Evolutionary conservation across 129 eudicot species (phyloP).

Genomic region (Pulicaria dysenterica): DNA sequence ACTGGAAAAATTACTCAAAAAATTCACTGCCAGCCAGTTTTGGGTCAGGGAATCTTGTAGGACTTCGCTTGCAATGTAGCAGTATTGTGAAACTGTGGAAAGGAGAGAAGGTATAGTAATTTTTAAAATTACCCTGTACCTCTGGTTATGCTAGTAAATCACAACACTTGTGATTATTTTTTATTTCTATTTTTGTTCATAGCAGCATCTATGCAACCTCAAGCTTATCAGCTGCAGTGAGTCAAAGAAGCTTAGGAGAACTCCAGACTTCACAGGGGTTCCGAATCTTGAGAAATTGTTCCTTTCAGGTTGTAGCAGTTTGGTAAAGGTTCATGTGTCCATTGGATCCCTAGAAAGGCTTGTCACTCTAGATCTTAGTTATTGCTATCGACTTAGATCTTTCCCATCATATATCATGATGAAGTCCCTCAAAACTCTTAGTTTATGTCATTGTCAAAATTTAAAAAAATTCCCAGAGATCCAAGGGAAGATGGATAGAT

Average conservation of each 20-base stretch:
- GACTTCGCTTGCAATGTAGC: conserved; percentile 17
- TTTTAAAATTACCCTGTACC: neutral
- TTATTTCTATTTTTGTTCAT: neutral
- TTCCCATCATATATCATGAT: conserved; percentile 20
- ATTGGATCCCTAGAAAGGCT: conserved; percentile 24
- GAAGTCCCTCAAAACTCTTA: conserved; percentile 24
- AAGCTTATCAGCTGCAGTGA: conserved; percentile 19
- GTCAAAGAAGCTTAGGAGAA: conserved; percentile 19
- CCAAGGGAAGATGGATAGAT: conserved; percentile 19
- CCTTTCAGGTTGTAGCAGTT: conserved; percentile 29
- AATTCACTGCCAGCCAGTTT: conserved; percentile 27
- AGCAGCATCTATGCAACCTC: conserved; percentile 25
- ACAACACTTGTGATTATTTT: neutral
- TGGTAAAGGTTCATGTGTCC: conserved; percentile 25
- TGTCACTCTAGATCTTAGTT: neutral
- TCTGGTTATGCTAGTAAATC: neutral
- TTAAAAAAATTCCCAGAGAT: conserved; percentile 28
- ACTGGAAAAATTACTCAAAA: conserved; percentile 21
- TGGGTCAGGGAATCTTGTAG: conserved; percentile 30
- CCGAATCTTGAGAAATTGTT: conserved; percentile 29
- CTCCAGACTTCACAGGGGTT: conserved; percentile 31
- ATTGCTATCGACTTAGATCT: conserved; percentile 27
- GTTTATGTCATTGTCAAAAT: neutral
- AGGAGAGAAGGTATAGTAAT: conserved; percentile 26
- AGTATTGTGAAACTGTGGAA: conserved; percentile 26